Conservation (phyloP, 2,329 filamentous ascomycete genomes). For the Madurella mycetomatis region DNA sequence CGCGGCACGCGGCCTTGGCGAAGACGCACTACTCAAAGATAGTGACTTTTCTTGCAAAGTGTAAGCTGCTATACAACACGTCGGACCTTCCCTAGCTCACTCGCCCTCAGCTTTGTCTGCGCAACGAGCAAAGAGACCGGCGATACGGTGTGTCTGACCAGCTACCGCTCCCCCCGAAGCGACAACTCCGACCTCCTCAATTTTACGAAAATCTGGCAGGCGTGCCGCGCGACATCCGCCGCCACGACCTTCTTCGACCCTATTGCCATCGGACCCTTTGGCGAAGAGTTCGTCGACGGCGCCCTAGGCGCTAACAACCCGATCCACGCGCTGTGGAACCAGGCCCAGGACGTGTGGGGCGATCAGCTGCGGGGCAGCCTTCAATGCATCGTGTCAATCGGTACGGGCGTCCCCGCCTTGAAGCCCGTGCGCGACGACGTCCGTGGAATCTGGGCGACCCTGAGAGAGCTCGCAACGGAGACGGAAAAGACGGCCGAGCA, state of each 20-base stretch:
- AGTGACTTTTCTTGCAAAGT: slow-evolving; percentile 23
- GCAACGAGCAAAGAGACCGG: slow-evolving; percentile 23
- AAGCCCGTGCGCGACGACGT: slow-evolving; percentile 28
- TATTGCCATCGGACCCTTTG: slow-evolving; percentile 18
- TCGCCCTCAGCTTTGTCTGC: slow-evolving; percentile 22
- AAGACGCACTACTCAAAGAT: slow-evolving; percentile 23
- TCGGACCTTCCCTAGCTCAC: too few species aligned
- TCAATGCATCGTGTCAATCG: slow-evolving; percentile 38
- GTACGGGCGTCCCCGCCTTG: slow-evolving; percentile 34
- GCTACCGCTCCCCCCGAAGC: slow-evolving; percentile 13
- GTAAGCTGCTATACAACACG: too few species aligned
- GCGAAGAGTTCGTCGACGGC: slow-evolving; percentile 35
- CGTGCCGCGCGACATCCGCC: slow-evolving; percentile 22
- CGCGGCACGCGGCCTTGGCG: slow-evolving; percentile 6
- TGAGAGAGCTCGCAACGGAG: slow-evolving; percentile 34
- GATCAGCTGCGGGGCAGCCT: slow-evolving; percentile 29
- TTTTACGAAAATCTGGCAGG: slow-evolving; percentile 21
- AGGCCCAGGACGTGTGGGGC: slow-evolving; percentile 36
- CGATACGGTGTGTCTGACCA: slow-evolving; percentile 17
- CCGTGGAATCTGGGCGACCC: slow-evolving; percentile 27
- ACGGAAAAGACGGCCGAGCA: slow-evolving; percentile 36
- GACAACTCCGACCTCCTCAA: slow-evolving; percentile 23
- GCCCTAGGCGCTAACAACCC: slow-evolving; percentile 41
- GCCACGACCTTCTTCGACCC: slow-evolving; percentile 24
- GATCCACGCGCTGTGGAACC: slow-evolving; percentile 35